phyloP scores from a whole-genome alignment of 441 rosid genomes.

The Corymbia calophylla region DNA sequence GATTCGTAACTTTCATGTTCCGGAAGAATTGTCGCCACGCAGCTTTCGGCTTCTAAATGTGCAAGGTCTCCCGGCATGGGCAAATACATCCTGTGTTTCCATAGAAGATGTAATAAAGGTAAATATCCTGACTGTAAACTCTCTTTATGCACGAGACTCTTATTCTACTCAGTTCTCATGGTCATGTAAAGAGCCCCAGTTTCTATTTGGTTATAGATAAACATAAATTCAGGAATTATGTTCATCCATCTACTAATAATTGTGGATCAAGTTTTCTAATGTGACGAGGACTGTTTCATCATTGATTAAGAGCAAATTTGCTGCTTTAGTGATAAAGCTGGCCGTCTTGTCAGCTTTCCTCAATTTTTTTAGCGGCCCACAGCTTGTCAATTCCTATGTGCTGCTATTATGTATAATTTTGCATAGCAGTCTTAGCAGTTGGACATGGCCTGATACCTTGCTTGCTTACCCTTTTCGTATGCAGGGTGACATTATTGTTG shows the following conservation, averaged over 20 bases:
- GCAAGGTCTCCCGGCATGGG: slow-evolving; percentile 78
- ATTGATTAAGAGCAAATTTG: neutral
- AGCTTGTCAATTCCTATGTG: neutral
- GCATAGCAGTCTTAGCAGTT: neutral
- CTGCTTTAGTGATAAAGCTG: neutral
- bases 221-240: neutral
- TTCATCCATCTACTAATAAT: neutral
- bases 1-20: slow-evolving; percentile 38
- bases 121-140: neutral
- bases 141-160: neutral
- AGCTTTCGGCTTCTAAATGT: slow-evolving; percentile 71
- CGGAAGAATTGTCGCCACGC: slow-evolving; percentile 31
- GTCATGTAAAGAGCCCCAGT: neutral
- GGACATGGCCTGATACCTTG: neutral
- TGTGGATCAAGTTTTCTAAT: neutral
- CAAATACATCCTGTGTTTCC: slow-evolving; percentile 81
- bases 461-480: slow-evolving; percentile 1
- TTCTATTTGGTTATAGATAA: neutral
- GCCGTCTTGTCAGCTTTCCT: neutral
- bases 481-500: slow-evolving; percentile 72
- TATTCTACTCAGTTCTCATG: neutral
- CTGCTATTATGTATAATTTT: neutral
- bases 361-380: neutral
- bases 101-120: slow-evolving; percentile 87
- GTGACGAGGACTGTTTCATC: neutral